A percentile compares a stretch with the other conserved stretches of the same genome.
These are phyloP conservation scores for Phytophthora palmivora DNA, from an alignment of 352 stramenopile genomes.

Conservation along the genomic window DNA sequence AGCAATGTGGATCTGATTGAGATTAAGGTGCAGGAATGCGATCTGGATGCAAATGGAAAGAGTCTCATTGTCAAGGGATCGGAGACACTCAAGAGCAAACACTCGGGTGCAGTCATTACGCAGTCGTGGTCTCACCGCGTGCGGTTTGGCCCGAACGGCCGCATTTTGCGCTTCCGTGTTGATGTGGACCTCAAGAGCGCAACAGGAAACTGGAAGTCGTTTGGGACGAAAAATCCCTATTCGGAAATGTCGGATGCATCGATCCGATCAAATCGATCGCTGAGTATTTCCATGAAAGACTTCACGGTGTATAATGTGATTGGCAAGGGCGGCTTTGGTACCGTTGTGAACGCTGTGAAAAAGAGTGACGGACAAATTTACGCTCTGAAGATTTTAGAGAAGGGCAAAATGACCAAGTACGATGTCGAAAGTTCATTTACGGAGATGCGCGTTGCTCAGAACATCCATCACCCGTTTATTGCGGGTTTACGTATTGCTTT, in stretches of 20 bases:
- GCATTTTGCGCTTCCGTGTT: conserved; percentile 81
- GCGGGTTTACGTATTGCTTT: conserved; percentile 87
- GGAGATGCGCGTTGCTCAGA: conserved; percentile 89
- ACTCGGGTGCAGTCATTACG: conserved; percentile 69
- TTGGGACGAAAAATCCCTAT: conserved; percentile 84
- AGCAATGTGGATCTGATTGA: conserved; percentile 85
- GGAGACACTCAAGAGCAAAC: conserved; percentile 86
- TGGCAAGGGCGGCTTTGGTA: conserved; percentile 88
- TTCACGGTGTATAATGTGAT: conserved; percentile 93
- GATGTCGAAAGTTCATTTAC: conserved; percentile 91
- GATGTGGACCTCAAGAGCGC: conserved; percentile 80
- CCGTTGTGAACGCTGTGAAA: conserved; percentile 91
- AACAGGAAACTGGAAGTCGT: conserved; percentile 80
- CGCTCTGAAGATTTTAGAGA: conserved; percentile 92
- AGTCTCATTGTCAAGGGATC: conserved; percentile 76
- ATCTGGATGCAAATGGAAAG: conserved; percentile 71
- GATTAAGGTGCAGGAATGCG: conserved; percentile 75
- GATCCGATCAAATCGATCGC: conserved; percentile 81
- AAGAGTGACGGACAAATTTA: conserved; percentile 92
- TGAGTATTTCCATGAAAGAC: conserved; percentile 91
- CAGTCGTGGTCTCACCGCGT: conserved; percentile 82
- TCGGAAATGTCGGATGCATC: conserved; percentile 79
- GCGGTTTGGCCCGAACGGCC: conserved; percentile 82
- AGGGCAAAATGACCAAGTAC: conserved; percentile 91
- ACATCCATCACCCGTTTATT: conserved; percentile 91